Base-by-base conservation (phyloP, 2,329 filamentous ascomycete species). In the Ceratocystiopsis sp. region DNA sequence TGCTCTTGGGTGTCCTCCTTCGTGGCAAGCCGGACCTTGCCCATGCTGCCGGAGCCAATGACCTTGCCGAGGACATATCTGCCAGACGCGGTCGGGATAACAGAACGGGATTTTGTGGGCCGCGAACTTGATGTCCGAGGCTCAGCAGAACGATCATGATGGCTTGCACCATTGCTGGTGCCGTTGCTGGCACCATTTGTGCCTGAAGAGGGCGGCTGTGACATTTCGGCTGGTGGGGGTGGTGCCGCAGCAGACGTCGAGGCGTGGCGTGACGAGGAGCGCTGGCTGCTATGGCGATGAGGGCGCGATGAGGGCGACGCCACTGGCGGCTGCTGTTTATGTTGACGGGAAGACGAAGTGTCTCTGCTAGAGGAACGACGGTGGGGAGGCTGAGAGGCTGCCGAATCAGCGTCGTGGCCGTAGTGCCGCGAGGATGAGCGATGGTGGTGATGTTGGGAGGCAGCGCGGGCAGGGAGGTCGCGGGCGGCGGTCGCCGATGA, bases 11-110 rank as follows among this genome's bases (percentile, higher is more conserved):
- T 84, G 54, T 93, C 87, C 52, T 81, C 73, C 61, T 93, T 93
- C 54, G 84, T 84, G 19, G 91, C 91, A 51, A 98, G 68, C 65
- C 96, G 96, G 49, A 98, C 91, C 61, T 96, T 96, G 50, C 91
- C 91, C 91, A 98, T 98, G 61, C 89, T 96, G 41, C 91, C 91
- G 42, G 87, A 86, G 47, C 91, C 91, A 54, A 98, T 91, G 4
- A 91, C 96, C 68, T 96, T 96, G 46, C 89, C 89, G 42, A 98
- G 68, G 44, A 86, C 78, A 86, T 89, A 98, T 66, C 87, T 85
- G 45, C 91, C 91, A 13, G 87, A 86, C 39, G 82, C 78, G 3
- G 87, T 86, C 42, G 83, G 84, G 57, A 98, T 93, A 36, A 84
- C 89, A 13, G 89, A 95, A 54, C 76, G 69, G 43, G 74, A 70